Base-by-base conservation (phyloP, 768 basidiomycete genomes). In the Serendipita vermifera region DNA sequence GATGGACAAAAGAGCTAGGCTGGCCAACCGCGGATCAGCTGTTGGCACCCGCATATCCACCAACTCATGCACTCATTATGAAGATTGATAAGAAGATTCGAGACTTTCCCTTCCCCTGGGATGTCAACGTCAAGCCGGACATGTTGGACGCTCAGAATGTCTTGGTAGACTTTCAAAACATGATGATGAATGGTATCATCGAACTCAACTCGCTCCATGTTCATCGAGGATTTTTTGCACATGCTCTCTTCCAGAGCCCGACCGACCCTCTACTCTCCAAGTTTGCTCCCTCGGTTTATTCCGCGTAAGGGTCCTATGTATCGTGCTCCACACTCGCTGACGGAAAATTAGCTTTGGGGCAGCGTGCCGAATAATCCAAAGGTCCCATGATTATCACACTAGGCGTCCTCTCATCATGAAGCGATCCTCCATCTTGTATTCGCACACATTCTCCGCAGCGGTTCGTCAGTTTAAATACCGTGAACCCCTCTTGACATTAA, bases 61-160 rank as follows among this genome's bases (percentile, higher is more conserved):
- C 46, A 15, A 51, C 46, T 51, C 46, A 51, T 29, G 46, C 46
- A 27, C 29, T 51, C n/a, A 31, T 51, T 15, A 51, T 51, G 46
- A 51, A 51, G 46, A 51, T 51, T 51, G 46, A 51, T n/a, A 51
- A 27, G 27, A 51, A 51, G 46, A 51, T 51, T 29, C 46, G 46
- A n/a, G 46, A 51, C 26, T 51, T 51, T 29, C 24, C 24, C n/a
- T 51, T 51, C 17, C 46, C 46, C 9, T 51, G 46, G 46, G 46
- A 51, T 51, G 46, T 51, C 7, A n/a, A 51, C 32, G 46, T 29
- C 46, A 51, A 51, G 29, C 46, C 46, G 32, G 46, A 51, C 17
- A 31, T 27, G 9, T 31, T 31, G 24, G 46, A 51, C 24, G 46
- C 26, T 11, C 17, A 22, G 17, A n/a, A 31, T 31, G 24, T 51